These are phyloP conservation scores for Monilinia fructigena DNA, from an alignment of 2,329 filamentous ascomycete species.

Conservation along the genomic window DNA sequence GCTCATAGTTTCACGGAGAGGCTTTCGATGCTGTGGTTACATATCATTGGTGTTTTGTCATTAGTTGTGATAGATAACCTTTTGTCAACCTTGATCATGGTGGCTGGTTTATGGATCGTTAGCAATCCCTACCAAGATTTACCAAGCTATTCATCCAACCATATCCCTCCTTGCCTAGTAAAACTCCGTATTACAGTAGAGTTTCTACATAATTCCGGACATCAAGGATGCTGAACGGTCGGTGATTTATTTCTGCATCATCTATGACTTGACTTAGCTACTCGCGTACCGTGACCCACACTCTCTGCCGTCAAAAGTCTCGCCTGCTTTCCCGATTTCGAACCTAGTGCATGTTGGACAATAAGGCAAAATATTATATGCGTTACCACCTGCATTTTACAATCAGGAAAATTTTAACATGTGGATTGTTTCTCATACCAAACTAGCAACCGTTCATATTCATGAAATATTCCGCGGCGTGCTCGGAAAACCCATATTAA, in stretches of 20 bases:
- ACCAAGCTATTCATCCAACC: not conserved
- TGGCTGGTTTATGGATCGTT: constrained; percentile 17
- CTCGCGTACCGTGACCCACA: constrained; percentile 11
- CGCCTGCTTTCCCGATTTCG: constrained; percentile 11
- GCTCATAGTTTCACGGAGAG: constrained; percentile 22
- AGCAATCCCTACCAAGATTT: constrained; percentile 12
- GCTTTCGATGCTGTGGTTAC: not conserved
- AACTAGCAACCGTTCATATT: not conserved
- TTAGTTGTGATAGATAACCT: not conserved
- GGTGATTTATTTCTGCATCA: constrained; percentile 21
- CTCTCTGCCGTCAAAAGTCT: constrained; percentile 17
- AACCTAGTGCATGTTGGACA: constrained; percentile 9
- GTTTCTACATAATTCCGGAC: constrained; percentile 8
- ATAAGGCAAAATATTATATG: not conserved
- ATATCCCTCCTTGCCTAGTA: not conserved
- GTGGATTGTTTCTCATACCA: not conserved
- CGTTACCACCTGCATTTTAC: not conserved
- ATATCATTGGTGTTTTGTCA: constrained; percentile 21
- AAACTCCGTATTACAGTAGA: not conserved
- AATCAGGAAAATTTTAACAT: constrained; percentile 13
- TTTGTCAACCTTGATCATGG: not conserved
- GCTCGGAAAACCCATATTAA: constrained; percentile 1
- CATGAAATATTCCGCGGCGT: not conserved
- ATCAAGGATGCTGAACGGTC: constrained; percentile 11
- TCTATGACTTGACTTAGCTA: constrained; percentile 10